Conservation (phyloP, 495 filamentous ascomycete genomes). For the Neurospora sublineolata region DNA sequence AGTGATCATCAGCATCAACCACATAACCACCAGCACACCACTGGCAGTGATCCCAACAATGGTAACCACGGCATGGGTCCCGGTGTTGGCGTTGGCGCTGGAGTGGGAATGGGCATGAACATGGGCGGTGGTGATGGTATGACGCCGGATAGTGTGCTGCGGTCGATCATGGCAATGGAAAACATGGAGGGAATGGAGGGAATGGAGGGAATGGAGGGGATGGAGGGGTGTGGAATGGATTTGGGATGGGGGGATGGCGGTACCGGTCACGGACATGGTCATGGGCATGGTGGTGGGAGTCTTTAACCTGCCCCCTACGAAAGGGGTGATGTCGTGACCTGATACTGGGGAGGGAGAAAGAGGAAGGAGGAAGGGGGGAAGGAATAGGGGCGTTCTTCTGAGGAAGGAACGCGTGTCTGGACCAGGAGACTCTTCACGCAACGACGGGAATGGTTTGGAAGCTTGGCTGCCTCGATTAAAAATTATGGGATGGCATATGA, state of each 20-base stretch:
- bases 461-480: too few relatives aligned
- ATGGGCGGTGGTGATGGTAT: conserved; percentile 25
- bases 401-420: too few relatives aligned
- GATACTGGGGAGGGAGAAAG: neutral
- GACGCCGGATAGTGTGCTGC: conserved; percentile 40
- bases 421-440: too few relatives aligned
- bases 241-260: neutral
- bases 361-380: too few relatives aligned
- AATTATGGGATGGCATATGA: too few relatives aligned
- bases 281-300: neutral
- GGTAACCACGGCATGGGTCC: neutral
- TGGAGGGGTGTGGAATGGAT: neutral
- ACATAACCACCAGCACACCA: neutral
- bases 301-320: neutral
- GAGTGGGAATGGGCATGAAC: conserved; percentile 10
- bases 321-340: neutral
- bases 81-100: neutral
- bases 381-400: too few relatives aligned
- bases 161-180: conserved; percentile 35
- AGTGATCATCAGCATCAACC: neutral
- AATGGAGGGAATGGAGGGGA: conserved; percentile 17
- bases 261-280: neutral
- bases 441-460: too few relatives aligned
- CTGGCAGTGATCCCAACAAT: neutral
- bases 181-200: conserved; percentile 33